Evolutionary conservation across 768 basidiomycete species (phyloP), one percentile per base, ranked within the genome.

Genomic region (Lenzites betulinus): DNA sequence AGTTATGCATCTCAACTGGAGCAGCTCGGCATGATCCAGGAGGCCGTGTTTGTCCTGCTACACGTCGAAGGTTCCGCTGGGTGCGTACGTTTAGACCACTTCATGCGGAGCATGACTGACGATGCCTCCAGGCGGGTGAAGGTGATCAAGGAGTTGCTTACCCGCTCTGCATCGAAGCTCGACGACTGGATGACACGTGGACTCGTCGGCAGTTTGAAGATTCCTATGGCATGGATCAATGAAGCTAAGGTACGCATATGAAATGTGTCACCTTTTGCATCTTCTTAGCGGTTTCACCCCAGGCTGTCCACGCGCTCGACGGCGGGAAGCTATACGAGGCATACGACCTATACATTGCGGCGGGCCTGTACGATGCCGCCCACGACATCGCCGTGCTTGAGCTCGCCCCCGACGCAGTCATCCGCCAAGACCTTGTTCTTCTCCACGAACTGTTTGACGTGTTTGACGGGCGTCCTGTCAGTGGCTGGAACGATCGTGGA

Each of bases 1-100:
- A 85, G 83, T 55, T 99, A 96, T 70, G 95, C 95, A 0, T 79
- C 84, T 50, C 92, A 97, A 71, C 75, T 99, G 62, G 96, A 98
- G 75, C 80, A 81, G 52, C 75, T 83, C 58, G 93, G 88, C 18
- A 79, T 89, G 81, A 82, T 95, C 66, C 88, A 92, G 67, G 91
- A 93, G 73, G 90, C 94, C 5, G 81, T 84, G 2, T 98, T 98
- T 69, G 92, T 98, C 4, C 76, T 97, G 59, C 76, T 98, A 55
- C 95, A 98, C 72, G 76, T 98, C 11, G 92, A 96, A 70, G 85
- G 88, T 22, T 81, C 87, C 18, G 78, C 80, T 23, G 89, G 92
- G 95, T 95, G 67, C 60, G 89, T 72, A 23, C 26, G n/a, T n/a
- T n/a, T 23, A 28, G 49, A 51, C 8, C 9, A 7, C 16, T 8